These are phyloP conservation scores for Rosa persica DNA, from an alignment of 306 rosid genomes.

Conservation along the genomic window DNA sequence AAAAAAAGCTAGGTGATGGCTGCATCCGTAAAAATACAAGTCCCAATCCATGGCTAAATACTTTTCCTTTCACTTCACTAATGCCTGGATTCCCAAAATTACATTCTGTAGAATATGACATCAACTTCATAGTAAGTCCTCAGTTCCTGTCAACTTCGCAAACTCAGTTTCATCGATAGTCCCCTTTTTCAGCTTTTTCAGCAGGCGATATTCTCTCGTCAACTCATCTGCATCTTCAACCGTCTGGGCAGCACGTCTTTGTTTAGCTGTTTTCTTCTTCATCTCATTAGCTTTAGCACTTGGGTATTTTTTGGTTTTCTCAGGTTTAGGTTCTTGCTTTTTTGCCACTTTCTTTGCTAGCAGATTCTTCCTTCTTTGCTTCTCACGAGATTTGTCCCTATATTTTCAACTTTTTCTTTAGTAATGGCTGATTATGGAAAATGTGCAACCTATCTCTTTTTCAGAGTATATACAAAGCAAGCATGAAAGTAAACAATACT, in stretches of 20 bases:
- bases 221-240: constrained; percentile 84
- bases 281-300: constrained; percentile 30
- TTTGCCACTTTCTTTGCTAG: constrained; percentile 68
- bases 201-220: constrained; percentile 66
- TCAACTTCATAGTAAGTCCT: constrained; percentile 60
- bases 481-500: background rate
- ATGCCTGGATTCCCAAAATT: constrained; percentile 18
- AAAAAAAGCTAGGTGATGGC: constrained; percentile 2
- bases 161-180: constrained; percentile 68
- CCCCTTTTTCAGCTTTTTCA: constrained; percentile 88
- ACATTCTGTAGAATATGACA: constrained; percentile 11
- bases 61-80: background rate
- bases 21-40: constrained; percentile 16
- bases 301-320: constrained; percentile 43
- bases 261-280: constrained; percentile 83
- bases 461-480: background rate
- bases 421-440: constrained; percentile 14
- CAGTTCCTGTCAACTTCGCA: constrained; percentile 78
- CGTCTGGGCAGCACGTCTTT: constrained; percentile 83
- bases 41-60: constrained; percentile 4
- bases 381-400: constrained; percentile 90
- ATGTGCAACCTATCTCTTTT: background rate
- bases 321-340: constrained; percentile 54
- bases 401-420: constrained; percentile 14
- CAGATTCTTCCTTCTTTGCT: constrained; percentile 82